These are phyloP conservation scores for Triticum dicoccoides DNA, from an alignment of 176 grass and related monocot genomes.

Conservation along the genomic window DNA sequence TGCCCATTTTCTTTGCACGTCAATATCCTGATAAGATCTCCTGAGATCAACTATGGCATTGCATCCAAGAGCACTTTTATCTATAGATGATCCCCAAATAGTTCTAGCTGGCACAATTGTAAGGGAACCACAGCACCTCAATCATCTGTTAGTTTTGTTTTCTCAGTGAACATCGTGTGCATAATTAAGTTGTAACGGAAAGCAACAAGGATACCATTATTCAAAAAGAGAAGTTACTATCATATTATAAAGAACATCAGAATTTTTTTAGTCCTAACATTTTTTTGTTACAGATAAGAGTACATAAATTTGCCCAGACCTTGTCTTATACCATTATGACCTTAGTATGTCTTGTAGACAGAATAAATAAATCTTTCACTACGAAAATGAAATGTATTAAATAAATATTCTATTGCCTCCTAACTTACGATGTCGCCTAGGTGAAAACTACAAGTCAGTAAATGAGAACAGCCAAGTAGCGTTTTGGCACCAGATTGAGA, in stretches of 20 bases:
- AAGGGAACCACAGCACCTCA: neutral
- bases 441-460: neutral
- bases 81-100: neutral
- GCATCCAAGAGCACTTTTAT: neutral
- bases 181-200: neutral
- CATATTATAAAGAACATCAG: neutral
- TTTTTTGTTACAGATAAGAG: neutral
- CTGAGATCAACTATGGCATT: constrained; percentile 16
- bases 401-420: neutral
- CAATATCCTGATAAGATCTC: constrained; percentile 21
- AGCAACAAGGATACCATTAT: neutral
- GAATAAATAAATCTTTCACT: constrained; percentile 4
- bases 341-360: neutral
- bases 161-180: neutral
- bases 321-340: neutral
- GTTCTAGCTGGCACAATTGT: constrained; percentile 1
- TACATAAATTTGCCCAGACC: neutral
- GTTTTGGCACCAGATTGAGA: neutral
- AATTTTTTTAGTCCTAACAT: neutral
- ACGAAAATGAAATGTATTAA: neutral
- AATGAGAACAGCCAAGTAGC: neutral
- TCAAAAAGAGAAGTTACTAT: neutral
- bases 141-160: neutral
- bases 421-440: neutral
- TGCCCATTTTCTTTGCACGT: constrained; percentile 18